Conservation (phyloP, 257 asterid genomes). For the Solanum stenotomum region DNA sequence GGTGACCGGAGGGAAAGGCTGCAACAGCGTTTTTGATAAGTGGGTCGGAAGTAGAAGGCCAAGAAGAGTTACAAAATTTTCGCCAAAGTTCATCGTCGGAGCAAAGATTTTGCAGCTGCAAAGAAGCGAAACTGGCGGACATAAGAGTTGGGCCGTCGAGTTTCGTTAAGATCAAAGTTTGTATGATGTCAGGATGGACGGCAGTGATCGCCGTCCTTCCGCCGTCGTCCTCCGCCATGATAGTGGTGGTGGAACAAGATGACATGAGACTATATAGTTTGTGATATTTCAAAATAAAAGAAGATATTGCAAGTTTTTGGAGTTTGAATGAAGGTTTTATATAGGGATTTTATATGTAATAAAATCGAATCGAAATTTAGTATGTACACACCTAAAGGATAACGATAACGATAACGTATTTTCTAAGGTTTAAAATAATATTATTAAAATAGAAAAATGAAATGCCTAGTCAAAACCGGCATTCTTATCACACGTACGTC, state of each 20-base stretch:
- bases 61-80: slow-evolving; percentile 37
- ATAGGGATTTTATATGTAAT: background rate
- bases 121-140: slow-evolving; percentile 40
- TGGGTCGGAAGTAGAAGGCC: slow-evolving; percentile 59
- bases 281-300: background rate
- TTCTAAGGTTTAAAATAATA: background rate
- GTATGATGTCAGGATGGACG: slow-evolving; percentile 52
- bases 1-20: slow-evolving; percentile 49
- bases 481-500: background rate
- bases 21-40: slow-evolving; percentile 23
- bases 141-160: slow-evolving; percentile 73
- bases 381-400: background rate
- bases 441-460: no score
- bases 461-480: background rate
- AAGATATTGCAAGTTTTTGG: background rate
- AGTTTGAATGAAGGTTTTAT: background rate
- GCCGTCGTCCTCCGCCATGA: slow-evolving; percentile 2
- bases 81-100: slow-evolving; percentile 48
- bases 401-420: fast-evolving
- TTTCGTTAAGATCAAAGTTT: slow-evolving; percentile 44
- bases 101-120: slow-evolving; percentile 32
- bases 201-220: slow-evolving; percentile 26
- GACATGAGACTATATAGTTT: slow-evolving; percentile 10
- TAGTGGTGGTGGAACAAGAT: background rate
- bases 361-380: fast-evolving